Percentiles rank a stretch among this genome's conserved stretches.
These are phyloP conservation scores for Notholithocarpus densiflorus DNA, from an alignment of 306 rosid genomes.

Conservation along the genomic window DNA sequence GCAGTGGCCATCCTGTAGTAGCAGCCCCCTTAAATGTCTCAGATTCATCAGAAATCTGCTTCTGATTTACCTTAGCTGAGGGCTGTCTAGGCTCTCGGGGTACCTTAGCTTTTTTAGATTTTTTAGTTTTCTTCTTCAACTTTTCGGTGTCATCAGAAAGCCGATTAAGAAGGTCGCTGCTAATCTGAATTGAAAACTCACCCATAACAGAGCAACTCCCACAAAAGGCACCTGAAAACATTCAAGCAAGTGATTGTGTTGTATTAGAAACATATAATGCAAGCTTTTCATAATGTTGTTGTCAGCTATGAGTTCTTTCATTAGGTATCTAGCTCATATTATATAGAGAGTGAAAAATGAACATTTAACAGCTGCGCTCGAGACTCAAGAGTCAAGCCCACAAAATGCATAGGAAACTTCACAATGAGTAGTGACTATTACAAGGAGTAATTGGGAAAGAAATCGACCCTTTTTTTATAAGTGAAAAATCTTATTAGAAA, in stretches of 20 bases:
- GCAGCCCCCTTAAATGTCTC: conserved; percentile 37
- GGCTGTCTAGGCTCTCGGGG: conserved; percentile 43
- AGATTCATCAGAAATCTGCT: conserved; percentile 39
- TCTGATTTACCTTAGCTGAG: conserved; percentile 43
- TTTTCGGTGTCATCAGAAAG: conserved; percentile 52
- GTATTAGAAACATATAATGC: conserved; percentile 6
- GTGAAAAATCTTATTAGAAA: no score
- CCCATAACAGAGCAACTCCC: conserved; percentile 55
- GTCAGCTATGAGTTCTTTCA: background rate
- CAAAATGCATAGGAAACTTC: background rate
- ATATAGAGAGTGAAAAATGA: background rate
- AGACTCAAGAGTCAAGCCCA: background rate
- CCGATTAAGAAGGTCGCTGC: conserved; percentile 61
- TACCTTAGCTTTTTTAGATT: conserved; percentile 47
- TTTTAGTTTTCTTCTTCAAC: conserved; percentile 60
- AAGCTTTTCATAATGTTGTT: background rate
- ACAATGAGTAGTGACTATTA: background rate
- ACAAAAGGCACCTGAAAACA: conserved; percentile 34
- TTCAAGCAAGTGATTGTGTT: conserved; percentile 8
- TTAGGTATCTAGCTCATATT: background rate
- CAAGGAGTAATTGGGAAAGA: background rate
- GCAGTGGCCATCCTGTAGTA: conserved; percentile 75
- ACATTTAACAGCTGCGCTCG: background rate
- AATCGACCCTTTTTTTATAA: no score
- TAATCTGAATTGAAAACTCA: conserved; percentile 80